Evolutionary conservation across 805 yeast species (phyloP).

Genomic region (Wickerhamomyces hampshirensis): DNA sequence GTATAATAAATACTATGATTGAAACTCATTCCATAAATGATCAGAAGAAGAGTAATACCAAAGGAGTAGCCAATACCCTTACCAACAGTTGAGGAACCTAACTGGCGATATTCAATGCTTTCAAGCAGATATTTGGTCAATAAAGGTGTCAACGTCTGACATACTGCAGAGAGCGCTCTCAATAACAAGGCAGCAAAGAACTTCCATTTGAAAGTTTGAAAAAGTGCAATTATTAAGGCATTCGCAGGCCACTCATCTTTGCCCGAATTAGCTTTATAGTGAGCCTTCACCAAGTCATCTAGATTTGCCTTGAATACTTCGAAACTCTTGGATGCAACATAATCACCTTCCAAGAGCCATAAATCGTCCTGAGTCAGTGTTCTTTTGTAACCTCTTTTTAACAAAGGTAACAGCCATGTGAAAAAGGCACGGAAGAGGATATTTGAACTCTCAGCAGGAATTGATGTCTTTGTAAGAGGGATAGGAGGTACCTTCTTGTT

Average conservation of each 20-base stretch:
- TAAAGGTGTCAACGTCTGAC: constrained; percentile 49
- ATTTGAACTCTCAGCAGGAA: constrained; percentile 41
- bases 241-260: constrained; percentile 36
- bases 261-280: constrained; percentile 34
- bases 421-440: constrained; percentile 44
- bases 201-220: constrained; percentile 43
- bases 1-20: constrained; percentile 50
- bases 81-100: constrained; percentile 33
- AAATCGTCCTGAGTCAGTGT: constrained; percentile 64
- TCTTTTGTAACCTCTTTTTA: constrained; percentile 66
- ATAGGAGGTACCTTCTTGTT: too few relatives aligned
- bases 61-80: constrained; percentile 59
- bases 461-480: too few relatives aligned
- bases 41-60: constrained; percentile 44
- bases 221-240: constrained; percentile 43
- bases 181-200: constrained; percentile 36
- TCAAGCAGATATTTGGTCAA: constrained; percentile 49
- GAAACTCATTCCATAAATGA: constrained; percentile 32
- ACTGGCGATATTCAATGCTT: constrained; percentile 44
- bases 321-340: constrained; percentile 38
- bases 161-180: constrained; percentile 42
- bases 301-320: constrained; percentile 32
- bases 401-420: constrained; percentile 64
- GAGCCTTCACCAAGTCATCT: constrained; percentile 27
- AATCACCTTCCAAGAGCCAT: constrained; percentile 38